Conservation (phyloP, 2,329 filamentous ascomycete genomes). For the Phialemonium atrogriseum region DNA sequence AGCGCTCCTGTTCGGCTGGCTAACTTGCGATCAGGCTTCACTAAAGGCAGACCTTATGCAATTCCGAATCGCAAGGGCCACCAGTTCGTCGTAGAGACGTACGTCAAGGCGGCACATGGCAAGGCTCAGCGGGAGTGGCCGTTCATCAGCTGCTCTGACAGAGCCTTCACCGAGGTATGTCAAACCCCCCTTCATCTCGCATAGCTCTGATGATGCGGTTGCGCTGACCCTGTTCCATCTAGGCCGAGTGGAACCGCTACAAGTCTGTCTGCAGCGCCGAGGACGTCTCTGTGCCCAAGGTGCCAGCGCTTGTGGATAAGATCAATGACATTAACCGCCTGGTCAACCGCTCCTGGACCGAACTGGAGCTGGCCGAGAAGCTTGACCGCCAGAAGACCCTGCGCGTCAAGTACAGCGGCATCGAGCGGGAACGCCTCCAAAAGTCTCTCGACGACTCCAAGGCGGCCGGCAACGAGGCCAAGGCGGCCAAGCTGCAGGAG, state of each 20-base stretch:
- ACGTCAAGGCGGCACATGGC: constrained; percentile 73
- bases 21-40: constrained; percentile 51
- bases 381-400: constrained; percentile 63
- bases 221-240: constrained; percentile 15
- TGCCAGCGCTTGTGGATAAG: constrained; percentile 59
- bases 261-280: constrained; percentile 67
- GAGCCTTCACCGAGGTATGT: constrained; percentile 70
- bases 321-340: constrained; percentile 73
- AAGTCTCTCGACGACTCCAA: constrained; percentile 60
- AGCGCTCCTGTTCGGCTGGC: constrained; percentile 14
- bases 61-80: constrained; percentile 68
- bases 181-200: neutral
- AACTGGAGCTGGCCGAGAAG: constrained; percentile 73
- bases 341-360: constrained; percentile 73
- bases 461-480: constrained; percentile 52
- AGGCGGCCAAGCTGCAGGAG: constrained; percentile 44
- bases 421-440: constrained; percentile 59
- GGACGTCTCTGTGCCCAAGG: constrained; percentile 65
- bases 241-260: constrained; percentile 77
- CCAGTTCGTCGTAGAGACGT: constrained; percentile 75
- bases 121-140: constrained; percentile 79
- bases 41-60: constrained; percentile 72
- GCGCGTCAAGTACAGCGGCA: constrained; percentile 56
- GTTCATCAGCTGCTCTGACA: constrained; percentile 85
- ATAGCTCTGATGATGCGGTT: neutral